Evolutionary conservation across 495 filamentous ascomycete genomes (phyloP).

Genomic region (Penicillium coprophilum): DNA sequence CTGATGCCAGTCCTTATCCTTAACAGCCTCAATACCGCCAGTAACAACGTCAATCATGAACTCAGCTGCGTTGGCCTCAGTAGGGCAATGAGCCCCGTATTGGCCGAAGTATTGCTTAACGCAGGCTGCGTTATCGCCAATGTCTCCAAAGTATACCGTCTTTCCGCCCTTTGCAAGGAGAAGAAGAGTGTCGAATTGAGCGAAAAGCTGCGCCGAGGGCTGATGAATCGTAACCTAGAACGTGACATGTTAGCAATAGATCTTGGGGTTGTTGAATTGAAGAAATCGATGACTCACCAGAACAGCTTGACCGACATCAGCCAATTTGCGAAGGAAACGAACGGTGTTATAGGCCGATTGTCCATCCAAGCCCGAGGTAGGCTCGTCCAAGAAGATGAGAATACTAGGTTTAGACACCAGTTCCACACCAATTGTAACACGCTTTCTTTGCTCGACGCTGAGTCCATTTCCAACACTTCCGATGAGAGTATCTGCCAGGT

Average conservation of each 20-base stretch:
- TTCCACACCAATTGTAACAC: slow-evolving; percentile 67
- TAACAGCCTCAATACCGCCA: slow-evolving; percentile 29
- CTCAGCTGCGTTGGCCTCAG: slow-evolving; percentile 77
- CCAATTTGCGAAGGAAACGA: slow-evolving; percentile 62
- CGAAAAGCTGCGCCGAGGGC: slow-evolving; percentile 68
- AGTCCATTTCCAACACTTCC: slow-evolving; percentile 53
- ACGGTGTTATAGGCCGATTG: slow-evolving; percentile 65
- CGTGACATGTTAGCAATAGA: not conserved
- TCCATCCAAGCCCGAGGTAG: slow-evolving; percentile 68
- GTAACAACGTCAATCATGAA: slow-evolving; percentile 87
- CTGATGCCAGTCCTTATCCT: slow-evolving; percentile 58
- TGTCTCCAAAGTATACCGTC: slow-evolving; percentile 69
- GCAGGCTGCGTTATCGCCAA: slow-evolving; percentile 52
- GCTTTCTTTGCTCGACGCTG: slow-evolving; percentile 62
- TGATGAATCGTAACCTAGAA: slow-evolving; percentile 67
- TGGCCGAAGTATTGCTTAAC: slow-evolving; percentile 73
- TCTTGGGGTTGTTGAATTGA: not conserved
- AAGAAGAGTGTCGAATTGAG: slow-evolving; percentile 70
- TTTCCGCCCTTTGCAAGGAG: slow-evolving; percentile 68
- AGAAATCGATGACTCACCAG: slow-evolving; percentile 30
- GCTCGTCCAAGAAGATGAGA: slow-evolving; percentile 75
- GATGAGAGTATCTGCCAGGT: slow-evolving; percentile 54
- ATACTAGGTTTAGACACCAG: slow-evolving; percentile 64
- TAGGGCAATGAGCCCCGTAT: slow-evolving; percentile 73
- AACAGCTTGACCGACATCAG: slow-evolving; percentile 66